These are phyloP conservation scores for Bipolaris oryzae DNA, from an alignment of 2,329 filamentous ascomycete genomes.

Conservation along the genomic window DNA sequence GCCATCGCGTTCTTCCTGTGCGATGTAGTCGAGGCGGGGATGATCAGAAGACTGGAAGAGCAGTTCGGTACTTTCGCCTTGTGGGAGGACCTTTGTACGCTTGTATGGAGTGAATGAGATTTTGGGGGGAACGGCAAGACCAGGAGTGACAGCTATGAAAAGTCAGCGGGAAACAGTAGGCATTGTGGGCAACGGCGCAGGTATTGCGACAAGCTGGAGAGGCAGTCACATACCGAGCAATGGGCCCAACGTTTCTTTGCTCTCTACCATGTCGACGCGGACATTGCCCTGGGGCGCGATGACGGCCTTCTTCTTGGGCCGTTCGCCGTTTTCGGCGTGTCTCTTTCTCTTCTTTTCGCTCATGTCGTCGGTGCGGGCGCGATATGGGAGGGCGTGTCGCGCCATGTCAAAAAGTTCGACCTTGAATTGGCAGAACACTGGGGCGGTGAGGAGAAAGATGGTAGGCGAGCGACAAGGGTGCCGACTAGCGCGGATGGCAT, in stretches of 20 bases:
- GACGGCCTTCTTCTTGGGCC: constrained; percentile 54
- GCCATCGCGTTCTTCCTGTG: constrained; percentile 56
- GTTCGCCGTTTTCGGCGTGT: constrained; percentile 34
- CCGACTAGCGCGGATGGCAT: constrained; percentile 5
- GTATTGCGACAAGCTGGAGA: not conserved
- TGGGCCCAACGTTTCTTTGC: constrained; percentile 56
- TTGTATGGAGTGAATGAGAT: constrained; percentile 59
- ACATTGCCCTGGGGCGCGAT: constrained; percentile 48
- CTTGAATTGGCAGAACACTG: constrained; percentile 28
- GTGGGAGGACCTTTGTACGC: constrained; percentile 38
- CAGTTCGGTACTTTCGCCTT: constrained; percentile 51
- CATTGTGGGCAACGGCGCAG: rapidly evolving
- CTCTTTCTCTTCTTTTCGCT: constrained; percentile 50
- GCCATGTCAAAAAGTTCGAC: constrained; percentile 34
- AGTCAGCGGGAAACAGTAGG: not conserved
- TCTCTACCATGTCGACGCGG: constrained; percentile 54
- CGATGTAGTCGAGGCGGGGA: constrained; percentile 64
- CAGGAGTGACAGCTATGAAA: constrained; percentile 50
- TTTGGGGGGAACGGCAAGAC: constrained; percentile 48
- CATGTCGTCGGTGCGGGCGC: constrained; percentile 31
- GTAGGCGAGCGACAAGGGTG: constrained; percentile 16
- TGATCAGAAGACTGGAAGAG: constrained; percentile 67
- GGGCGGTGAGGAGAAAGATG: constrained; percentile 20
- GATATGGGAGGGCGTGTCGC: constrained; percentile 13
- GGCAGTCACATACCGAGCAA: constrained; percentile 54